Evolutionary conservation across 371 early-diverging fungal genomes (phyloP).

Genomic region (Sporodiniella umbellata): DNA sequence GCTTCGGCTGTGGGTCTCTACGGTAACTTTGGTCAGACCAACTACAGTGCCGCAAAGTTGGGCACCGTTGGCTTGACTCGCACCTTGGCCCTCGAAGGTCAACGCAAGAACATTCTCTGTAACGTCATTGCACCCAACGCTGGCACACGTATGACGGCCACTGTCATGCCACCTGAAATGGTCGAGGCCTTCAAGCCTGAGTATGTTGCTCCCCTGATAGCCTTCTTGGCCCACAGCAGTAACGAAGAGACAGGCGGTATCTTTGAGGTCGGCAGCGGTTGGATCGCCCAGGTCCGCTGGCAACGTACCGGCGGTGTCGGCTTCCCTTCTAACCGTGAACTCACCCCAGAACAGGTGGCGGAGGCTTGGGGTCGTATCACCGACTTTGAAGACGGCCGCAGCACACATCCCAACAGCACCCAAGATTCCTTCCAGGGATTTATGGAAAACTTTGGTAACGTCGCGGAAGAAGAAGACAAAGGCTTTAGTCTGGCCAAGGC

Average conservation of each 20-base stretch:
- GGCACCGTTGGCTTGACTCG: conserved; percentile 89
- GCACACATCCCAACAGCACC: conserved; percentile 78
- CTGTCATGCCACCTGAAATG: conserved; percentile 94
- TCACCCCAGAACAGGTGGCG: conserved; percentile 82
- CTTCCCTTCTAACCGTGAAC: conserved; percentile 86
- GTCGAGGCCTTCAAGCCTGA: conserved; percentile 96
- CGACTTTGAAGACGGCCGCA: conserved; percentile 93
- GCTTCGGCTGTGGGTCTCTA: conserved; percentile 96
- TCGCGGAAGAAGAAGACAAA: conserved; percentile 30
- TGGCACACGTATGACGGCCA: conserved; percentile 97
- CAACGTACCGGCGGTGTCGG: conserved; percentile 89
- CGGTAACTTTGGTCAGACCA: conserved; percentile 99
- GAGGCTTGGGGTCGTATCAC: conserved; percentile 68
- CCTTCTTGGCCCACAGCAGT: conserved; percentile 84
- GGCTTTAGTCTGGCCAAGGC: conserved; percentile 59
- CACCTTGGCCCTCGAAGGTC: conserved; percentile 93
- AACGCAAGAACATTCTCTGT: conserved; percentile 82
- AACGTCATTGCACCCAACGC: conserved; percentile 98
- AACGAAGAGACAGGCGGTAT: conserved; percentile 81
- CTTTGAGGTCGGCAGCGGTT: conserved; percentile 95
- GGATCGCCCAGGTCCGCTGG: conserved; percentile 89
- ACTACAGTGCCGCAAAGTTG: conserved; percentile 94
- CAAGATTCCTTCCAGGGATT: conserved; percentile 81
- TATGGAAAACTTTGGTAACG: conserved; percentile 73
- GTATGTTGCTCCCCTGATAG: conserved; percentile 93